phyloP scores from a whole-genome alignment of 192 early-diverging fungal species.

The Coemansia sp. region DNA sequence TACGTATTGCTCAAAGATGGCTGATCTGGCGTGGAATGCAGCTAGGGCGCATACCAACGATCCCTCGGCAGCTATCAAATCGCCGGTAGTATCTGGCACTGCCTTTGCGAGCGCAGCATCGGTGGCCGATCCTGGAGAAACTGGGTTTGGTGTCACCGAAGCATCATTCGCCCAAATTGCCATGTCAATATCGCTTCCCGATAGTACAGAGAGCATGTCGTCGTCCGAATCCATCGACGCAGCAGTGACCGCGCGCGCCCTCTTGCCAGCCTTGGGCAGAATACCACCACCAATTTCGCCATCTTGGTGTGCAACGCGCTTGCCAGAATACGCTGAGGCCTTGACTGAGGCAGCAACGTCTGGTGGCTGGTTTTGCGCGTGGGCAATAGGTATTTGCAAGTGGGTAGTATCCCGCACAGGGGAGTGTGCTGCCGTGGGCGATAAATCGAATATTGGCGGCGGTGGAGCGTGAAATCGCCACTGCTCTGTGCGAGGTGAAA shows the following conservation, averaged over 20 bases:
- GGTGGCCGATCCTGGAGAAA: slow-evolving; percentile 22
- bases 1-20: slow-evolving; percentile 77
- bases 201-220: slow-evolving; percentile 44
- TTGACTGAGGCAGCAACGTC: not conserved
- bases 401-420: not conserved
- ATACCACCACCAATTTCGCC: slow-evolving; percentile 1
- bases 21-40: slow-evolving; percentile 67
- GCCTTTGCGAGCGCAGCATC: not conserved
- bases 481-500: slow-evolving; percentile 49
- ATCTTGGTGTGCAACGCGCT: slow-evolving; percentile 24
- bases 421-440: slow-evolving; percentile 3
- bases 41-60: slow-evolving; percentile 54
- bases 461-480: slow-evolving; percentile 44
- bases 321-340: slow-evolving; percentile 2
- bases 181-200: slow-evolving; percentile 49
- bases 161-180: slow-evolving; percentile 37
- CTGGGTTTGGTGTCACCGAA: slow-evolving; percentile 23
- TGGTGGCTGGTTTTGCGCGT: slow-evolving; percentile 5
- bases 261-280: slow-evolving; percentile 18
- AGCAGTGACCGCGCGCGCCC: slow-evolving; percentile 17
- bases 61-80: slow-evolving; percentile 28
- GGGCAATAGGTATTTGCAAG: not conserved
- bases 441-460: slow-evolving; percentile 26
- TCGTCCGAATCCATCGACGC: slow-evolving; percentile 29
- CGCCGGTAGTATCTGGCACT: not conserved